These are phyloP conservation scores for Ilyonectria sp. DNA, from an alignment of 2,329 filamentous ascomycete genomes.

Conservation along the genomic window DNA sequence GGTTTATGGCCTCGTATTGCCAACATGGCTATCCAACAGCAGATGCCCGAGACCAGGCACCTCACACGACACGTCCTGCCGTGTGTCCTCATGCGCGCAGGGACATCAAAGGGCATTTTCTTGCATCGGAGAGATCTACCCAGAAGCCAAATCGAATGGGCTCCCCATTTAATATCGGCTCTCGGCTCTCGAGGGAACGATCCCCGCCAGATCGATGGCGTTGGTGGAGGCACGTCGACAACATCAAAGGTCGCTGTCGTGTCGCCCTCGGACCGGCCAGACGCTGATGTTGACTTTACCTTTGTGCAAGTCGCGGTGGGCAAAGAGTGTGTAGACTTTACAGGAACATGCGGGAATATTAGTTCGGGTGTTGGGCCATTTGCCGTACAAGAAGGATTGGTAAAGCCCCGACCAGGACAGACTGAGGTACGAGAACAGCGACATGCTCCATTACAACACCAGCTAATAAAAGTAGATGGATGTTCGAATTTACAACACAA, in stretches of 20 bases:
- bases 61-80: constrained; percentile 51
- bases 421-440: constrained; percentile 38
- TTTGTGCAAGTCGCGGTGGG: constrained; percentile 74
- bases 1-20: constrained; percentile 2
- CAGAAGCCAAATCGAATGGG: constrained; percentile 46
- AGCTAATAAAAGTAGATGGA: constrained; percentile 39
- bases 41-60: background rate
- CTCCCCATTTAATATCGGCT: background rate
- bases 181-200: constrained; percentile 51
- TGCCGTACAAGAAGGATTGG: constrained; percentile 67
- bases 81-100: constrained; percentile 74
- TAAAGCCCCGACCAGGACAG: constrained; percentile 45
- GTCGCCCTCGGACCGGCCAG: constrained; percentile 55
- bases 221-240: constrained; percentile 73
- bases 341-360: constrained; percentile 77
- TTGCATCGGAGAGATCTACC: constrained; percentile 70
- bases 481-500: constrained; percentile 72
- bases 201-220: constrained; percentile 73
- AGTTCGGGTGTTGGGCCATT: constrained; percentile 72
- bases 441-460: background rate
- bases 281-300: constrained; percentile 72
- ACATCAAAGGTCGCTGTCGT: constrained; percentile 76
- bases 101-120: constrained; percentile 74
- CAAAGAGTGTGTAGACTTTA: constrained; percentile 68
- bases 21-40: constrained; percentile 29